Percentiles rank a stretch among this genome's conserved stretches.
Evolutionary conservation across 140 eudicot genomes (phyloP).

Genomic region (Anethum foeniculum): DNA sequence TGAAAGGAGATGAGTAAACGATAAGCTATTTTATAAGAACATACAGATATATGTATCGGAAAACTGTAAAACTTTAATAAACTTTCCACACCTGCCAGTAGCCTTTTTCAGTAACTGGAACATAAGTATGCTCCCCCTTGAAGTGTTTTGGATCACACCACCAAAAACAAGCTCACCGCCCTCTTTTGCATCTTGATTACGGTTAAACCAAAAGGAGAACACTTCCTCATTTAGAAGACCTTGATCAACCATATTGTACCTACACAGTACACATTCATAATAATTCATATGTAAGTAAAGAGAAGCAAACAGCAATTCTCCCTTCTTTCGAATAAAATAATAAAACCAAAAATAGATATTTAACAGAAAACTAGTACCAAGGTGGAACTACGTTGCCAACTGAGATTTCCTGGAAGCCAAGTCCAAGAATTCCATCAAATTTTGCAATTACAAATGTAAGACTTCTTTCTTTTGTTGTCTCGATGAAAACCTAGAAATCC

Average conservation of each 20-base stretch:
- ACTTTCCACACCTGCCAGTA: slow-evolving; percentile 70
- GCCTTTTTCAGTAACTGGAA: slow-evolving; percentile 75
- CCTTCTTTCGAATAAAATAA: too few species aligned
- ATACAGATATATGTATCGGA: background rate
- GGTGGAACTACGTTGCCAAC: slow-evolving; percentile 60
- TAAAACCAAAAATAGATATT: too few species aligned
- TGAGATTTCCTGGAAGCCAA: slow-evolving; percentile 78
- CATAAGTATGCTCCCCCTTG: slow-evolving; percentile 79
- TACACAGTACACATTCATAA: too few species aligned
- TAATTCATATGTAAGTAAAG: slow-evolving; percentile 6
- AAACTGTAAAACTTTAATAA: background rate
- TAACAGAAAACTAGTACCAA: too few species aligned
- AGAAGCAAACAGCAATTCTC: too few species aligned
- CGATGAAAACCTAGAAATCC: slow-evolving; percentile 53
- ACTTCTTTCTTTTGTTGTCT: slow-evolving; percentile 66
- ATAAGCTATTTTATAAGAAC: too few species aligned
- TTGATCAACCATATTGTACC: slow-evolving; percentile 90
- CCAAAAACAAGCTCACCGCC: slow-evolving; percentile 96
- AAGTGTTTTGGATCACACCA: slow-evolving; percentile 81
- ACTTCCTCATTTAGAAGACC: slow-evolving; percentile 71
- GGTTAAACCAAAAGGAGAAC: slow-evolving; percentile 90
- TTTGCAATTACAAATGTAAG: slow-evolving; percentile 55
- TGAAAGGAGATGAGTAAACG: too few species aligned
- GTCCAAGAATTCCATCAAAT: slow-evolving; percentile 90
- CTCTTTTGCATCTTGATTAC: slow-evolving; percentile 46